Evolutionary conservation across 2,329 filamentous ascomycete species (phyloP), one percentile per base, ranked within the genome.

Genomic region (Corynespora cassiicola): DNA sequence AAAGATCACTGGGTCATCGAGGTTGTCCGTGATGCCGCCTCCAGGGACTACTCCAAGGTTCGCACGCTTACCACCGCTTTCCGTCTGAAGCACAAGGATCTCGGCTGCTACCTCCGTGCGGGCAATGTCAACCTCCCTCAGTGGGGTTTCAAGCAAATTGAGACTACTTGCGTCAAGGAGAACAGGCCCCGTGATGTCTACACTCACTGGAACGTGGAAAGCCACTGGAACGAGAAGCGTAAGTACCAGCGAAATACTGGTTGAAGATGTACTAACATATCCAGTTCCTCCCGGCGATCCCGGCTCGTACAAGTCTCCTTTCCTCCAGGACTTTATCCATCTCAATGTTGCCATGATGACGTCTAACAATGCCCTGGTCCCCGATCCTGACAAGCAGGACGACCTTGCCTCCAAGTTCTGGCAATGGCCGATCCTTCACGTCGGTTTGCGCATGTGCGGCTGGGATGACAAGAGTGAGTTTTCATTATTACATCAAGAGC

Each of bases 301-400:
- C 37, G 89, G 87, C 58, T 86, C 88, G 39, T 99, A 96, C 77
- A 95, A 88, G 75, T 97, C 92, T 22, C 94, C 95, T 2, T 99
- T 99, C 79, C 78, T 96, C 63, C 91, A 95, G 66, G 94, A 99
- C 71, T 99, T 99, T 62, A 86, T 99, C 50, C 94, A 99, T 69
- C 77, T 97, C 46, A 99, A 99, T 67, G 94, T 99, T 47, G 94
- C 94, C 48, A 99, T 99, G 94, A 96, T 97, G 92, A 99, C 94
- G 3, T 97, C 94, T 24, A 99, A 99, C 80, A 99, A 99, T 65
- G 94, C 94, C 16, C 83, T 99, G 29, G 90, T 99, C 14, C 94
- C 94, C 4, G 94, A 99, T 63, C 92, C 94, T 4, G 94, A 99
- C 70, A 99, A 99, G 81, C 94, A 99, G 70, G 94, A 99, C 62